These are phyloP conservation scores for Pseudopediastrum boryanum DNA, from an alignment of 139 green algal species.

Conservation along the genomic window DNA sequence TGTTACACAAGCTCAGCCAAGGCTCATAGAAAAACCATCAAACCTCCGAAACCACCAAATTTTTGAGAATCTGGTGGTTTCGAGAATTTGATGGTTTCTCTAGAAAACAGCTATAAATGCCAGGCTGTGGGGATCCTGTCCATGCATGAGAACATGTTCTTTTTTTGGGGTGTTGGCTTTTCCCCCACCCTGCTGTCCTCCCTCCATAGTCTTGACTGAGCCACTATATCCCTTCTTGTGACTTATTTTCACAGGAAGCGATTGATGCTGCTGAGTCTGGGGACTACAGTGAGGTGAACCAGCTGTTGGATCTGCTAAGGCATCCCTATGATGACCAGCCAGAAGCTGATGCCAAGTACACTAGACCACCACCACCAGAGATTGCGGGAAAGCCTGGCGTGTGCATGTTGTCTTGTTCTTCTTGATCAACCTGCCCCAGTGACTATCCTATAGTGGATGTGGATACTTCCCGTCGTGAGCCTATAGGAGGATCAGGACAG, in stretches of 20 bases:
- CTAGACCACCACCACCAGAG: conserved; percentile 54
- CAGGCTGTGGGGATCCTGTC: neutral
- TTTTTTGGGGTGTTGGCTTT: neutral
- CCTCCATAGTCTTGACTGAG: neutral
- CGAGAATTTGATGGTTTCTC: too few species aligned
- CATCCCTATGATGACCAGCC: conserved; percentile 76
- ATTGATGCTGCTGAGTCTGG: conserved; percentile 62
- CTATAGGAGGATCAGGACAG: too few species aligned
- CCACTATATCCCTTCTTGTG: neutral
- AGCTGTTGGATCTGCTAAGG: conserved; percentile 48
- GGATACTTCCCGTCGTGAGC: too few species aligned
- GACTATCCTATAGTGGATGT: too few species aligned
- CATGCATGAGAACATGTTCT: neutral
- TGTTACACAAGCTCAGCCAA: too few species aligned
- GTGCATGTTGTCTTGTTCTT: conserved; percentile 82
- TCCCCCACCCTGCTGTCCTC: neutral
- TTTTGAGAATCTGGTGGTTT: too few species aligned
- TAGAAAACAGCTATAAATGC: too few species aligned
- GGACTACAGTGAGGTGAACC: conserved; percentile 59
- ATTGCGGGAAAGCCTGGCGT: conserved; percentile 65
- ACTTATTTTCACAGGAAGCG: neutral
- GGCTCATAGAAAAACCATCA: too few species aligned
- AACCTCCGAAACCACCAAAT: too few species aligned
- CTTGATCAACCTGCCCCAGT: too few species aligned
- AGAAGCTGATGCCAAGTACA: conserved; percentile 61